Conservation (phyloP, 345 rosid species). For the Clarkia xantiana region DNA sequence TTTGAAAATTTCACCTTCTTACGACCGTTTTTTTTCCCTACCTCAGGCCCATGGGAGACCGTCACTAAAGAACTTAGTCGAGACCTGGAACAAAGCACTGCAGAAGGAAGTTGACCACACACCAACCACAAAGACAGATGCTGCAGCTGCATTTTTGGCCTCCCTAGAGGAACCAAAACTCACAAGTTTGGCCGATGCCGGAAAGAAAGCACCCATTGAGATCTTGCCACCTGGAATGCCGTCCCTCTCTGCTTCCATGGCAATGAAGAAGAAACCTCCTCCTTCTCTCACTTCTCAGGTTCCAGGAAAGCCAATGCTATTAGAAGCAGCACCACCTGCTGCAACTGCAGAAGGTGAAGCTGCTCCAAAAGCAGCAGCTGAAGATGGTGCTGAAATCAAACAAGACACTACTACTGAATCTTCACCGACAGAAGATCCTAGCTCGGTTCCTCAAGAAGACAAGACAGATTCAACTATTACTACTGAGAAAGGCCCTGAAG, state of each 20-base stretch:
- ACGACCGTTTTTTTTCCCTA: neutral
- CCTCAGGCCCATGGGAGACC: constrained; percentile 94
- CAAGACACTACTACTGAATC: constrained; percentile 11
- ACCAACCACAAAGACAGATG: constrained; percentile 72
- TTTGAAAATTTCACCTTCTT: no score
- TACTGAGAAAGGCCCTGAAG: constrained; percentile 9
- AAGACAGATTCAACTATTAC: constrained; percentile 11
- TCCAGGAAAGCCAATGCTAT: constrained; percentile 40
- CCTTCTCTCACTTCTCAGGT: constrained; percentile 22
- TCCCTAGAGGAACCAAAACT: constrained; percentile 83
- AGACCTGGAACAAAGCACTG: constrained; percentile 77
- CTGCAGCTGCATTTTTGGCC: constrained; percentile 83
- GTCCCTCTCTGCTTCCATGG: constrained; percentile 55
- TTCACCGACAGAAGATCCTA: constrained; percentile 19
- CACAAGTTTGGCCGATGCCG: constrained; percentile 75
- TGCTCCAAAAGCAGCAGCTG: constrained; percentile 14
- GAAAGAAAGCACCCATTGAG: constrained; percentile 73
- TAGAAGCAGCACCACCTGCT: constrained; percentile 49
- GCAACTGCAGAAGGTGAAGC: constrained; percentile 16
- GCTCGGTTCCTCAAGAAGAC: constrained; percentile 18
- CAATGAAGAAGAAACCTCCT: constrained; percentile 55
- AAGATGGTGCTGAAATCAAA: constrained; percentile 18
- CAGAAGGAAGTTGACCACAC: constrained; percentile 74
- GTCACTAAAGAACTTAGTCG: constrained; percentile 69
- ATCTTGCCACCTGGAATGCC: constrained; percentile 94